phyloP scores from a whole-genome alignment of 192 early-diverging fungal genomes.

The Spizellomyces sp. region DNA sequence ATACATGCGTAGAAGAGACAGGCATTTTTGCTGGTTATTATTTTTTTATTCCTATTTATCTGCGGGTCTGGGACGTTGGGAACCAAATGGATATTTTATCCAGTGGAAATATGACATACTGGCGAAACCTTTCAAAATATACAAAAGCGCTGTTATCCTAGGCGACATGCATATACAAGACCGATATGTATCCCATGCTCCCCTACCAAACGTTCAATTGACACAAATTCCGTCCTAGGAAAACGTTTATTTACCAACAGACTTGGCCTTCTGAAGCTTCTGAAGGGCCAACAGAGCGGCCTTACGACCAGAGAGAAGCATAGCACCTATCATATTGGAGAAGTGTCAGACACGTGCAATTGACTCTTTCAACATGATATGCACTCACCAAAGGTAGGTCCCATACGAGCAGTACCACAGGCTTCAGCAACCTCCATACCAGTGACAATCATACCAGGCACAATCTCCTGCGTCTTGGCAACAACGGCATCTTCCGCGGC shows the following conservation, averaged over 20 bases:
- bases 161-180: too few relatives aligned
- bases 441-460: conserved; percentile 68
- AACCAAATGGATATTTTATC: too few relatives aligned
- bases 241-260: conserved; percentile 17
- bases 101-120: too few relatives aligned
- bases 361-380: background rate
- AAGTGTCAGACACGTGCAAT: conserved; percentile 20
- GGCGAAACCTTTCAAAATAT: too few relatives aligned
- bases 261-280: conserved; percentile 29
- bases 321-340: conserved; percentile 43
- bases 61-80: too few relatives aligned
- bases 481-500: conserved; percentile 69
- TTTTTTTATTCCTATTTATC: too few relatives aligned
- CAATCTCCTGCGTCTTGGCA: conserved; percentile 65
- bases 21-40: too few relatives aligned
- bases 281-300: conserved; percentile 62
- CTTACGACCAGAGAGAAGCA: conserved; percentile 71
- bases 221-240: too few relatives aligned
- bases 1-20: too few relatives aligned
- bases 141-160: too few relatives aligned
- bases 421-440: conserved; percentile 77
- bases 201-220: too few relatives aligned
- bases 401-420: conserved; percentile 71
- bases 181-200: too few relatives aligned
- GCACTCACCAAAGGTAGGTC: conserved; percentile 49